phyloP scores from a whole-genome alignment of 148 eudicot species.

The Heliamphora exappendiculata region DNA sequence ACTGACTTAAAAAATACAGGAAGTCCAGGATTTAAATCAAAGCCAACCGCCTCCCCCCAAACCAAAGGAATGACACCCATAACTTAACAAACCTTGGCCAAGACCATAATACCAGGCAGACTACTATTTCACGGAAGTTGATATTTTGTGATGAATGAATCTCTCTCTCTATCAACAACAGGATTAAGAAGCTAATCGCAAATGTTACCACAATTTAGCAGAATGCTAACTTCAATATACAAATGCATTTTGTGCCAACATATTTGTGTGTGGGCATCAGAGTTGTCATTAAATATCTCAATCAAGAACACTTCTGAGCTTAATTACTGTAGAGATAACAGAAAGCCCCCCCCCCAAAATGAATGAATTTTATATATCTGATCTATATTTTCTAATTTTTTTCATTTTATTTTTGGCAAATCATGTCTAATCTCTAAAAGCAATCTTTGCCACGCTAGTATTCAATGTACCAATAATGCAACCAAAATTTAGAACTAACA shows the following conservation, averaged over 20 bases:
- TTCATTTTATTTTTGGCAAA: neutral
- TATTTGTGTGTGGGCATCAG: neutral
- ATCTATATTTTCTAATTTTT: neutral
- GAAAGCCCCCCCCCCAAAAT: neutral
- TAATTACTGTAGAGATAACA: neutral
- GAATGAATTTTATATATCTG: neutral
- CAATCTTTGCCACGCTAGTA: neutral
- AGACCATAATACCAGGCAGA: neutral
- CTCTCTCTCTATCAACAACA: neutral
- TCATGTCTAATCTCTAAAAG: neutral
- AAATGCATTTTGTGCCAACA: slow-evolving; percentile 2
- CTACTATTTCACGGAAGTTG: neutral
- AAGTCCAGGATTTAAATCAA: no score
- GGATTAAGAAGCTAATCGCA: neutral
- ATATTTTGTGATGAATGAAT: neutral
- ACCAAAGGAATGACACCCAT: no score
- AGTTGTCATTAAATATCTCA: neutral
- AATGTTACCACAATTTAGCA: neutral
- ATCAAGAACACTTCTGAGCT: neutral
- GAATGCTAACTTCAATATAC: neutral
- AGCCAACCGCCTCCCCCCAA: no score
- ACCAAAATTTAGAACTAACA: neutral
- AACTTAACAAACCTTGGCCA: neutral
- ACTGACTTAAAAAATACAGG: no score
- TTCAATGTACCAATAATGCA: neutral